A percentile compares a stretch with the other conserved stretches of the same genome.
Evolutionary conservation across 1,284 basidiomycete genomes (phyloP).

Genomic region (Irpex sp.): DNA sequence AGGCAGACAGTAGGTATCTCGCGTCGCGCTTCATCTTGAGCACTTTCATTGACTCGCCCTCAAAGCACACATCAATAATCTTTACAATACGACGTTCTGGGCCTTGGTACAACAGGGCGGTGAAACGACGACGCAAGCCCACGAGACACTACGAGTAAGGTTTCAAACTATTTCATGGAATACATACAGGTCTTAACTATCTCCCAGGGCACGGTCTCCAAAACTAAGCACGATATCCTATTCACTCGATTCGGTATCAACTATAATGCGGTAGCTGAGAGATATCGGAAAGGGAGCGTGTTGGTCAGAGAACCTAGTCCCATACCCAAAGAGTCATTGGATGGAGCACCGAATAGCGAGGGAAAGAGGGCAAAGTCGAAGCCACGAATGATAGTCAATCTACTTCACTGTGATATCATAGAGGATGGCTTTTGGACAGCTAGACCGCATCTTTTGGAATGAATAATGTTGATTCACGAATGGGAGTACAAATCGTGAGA

Average conservation of each 20-base stretch:
- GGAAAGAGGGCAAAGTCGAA: slow-evolving; percentile 28
- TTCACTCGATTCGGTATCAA: slow-evolving; percentile 83
- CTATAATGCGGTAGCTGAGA: slow-evolving; percentile 75
- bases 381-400: slow-evolving; percentile 39
- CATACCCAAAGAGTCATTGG: neutral
- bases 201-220: slow-evolving; percentile 85
- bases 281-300: slow-evolving; percentile 86
- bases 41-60: neutral
- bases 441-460: slow-evolving; percentile 38
- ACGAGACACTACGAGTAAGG: slow-evolving; percentile 76
- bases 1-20: slow-evolving; percentile 80
- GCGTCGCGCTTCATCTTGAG: neutral
- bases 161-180: too few relatives aligned
- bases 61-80: slow-evolving; percentile 94
- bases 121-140: slow-evolving; percentile 77
- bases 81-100: slow-evolving; percentile 98
- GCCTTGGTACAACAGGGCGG: slow-evolving; percentile 82
- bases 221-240: slow-evolving; percentile 90
- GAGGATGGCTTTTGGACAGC: slow-evolving; percentile 75
- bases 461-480: neutral
- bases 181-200: too few relatives aligned
- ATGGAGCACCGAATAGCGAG: neutral
- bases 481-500: too few relatives aligned
- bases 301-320: slow-evolving; percentile 56
- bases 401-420: slow-evolving; percentile 83